phyloP scores from a whole-genome alignment of 2,329 filamentous ascomycete species.

The Fusarium sp. region DNA sequence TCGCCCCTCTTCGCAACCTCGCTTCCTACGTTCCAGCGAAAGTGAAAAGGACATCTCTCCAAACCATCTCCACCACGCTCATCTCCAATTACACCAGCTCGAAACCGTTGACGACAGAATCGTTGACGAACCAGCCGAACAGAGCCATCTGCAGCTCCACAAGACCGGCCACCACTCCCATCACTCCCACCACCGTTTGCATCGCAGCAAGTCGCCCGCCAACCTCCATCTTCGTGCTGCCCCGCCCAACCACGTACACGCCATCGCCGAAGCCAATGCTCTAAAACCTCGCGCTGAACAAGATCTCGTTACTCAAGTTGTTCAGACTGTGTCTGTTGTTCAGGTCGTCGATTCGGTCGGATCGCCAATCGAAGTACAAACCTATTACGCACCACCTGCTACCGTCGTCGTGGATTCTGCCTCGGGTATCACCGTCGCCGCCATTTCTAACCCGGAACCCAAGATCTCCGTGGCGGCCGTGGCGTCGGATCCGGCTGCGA shows the following conservation, averaged over 20 bases:
- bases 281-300: conserved; percentile 30
- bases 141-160: conserved; percentile 21
- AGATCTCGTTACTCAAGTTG: conserved; percentile 54
- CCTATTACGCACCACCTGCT: conserved; percentile 50
- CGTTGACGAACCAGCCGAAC: conserved; percentile 15
- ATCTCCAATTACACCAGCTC: conserved; percentile 28
- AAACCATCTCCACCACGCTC: conserved; percentile 22
- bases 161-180: conserved; percentile 38
- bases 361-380: conserved; percentile 54
- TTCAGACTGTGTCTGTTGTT: conserved; percentile 64
- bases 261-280: conserved; percentile 29
- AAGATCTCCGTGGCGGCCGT: conserved; percentile 35
- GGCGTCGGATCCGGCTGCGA: conserved; percentile 33
- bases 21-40: conserved; percentile 29
- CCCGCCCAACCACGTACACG: conserved; percentile 23
- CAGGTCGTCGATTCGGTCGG: conserved; percentile 60
- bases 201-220: conserved; percentile 21
- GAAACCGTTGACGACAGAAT: conserved; percentile 22
- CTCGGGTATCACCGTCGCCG: conserved; percentile 49
- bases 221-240: conserved; percentile 33
- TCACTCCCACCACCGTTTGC: conserved; percentile 34
- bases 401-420: conserved; percentile 49
- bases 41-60: conserved; percentile 5
- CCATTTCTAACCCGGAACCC: conserved; percentile 42
- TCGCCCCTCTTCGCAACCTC: conserved; percentile 22